Evolutionary conservation across 2,329 filamentous ascomycete genomes (phyloP).

Genomic region (Alternaria infectoria): DNA sequence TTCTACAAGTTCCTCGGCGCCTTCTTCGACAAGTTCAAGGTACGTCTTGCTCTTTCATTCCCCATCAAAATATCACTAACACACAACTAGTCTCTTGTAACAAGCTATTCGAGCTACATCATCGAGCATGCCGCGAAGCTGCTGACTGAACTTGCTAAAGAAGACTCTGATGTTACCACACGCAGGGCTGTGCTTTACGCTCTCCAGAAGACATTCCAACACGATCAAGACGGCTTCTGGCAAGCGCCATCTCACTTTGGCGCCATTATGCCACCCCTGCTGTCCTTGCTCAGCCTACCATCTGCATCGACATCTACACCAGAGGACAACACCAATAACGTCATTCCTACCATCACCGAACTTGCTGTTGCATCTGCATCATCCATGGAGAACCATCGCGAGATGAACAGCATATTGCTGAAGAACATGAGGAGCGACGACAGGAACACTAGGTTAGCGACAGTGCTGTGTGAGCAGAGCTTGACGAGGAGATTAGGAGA

Average conservation of each 20-base stretch:
- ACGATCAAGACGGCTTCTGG: constrained; percentile 97
- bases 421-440: constrained; percentile 77
- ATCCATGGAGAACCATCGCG: constrained; percentile 88
- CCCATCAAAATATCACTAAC: constrained; percentile 19
- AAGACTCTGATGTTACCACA: constrained; percentile 61
- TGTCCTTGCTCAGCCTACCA: constrained; percentile 62
- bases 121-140: constrained; percentile 75
- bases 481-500: constrained; percentile 84
- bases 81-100: constrained; percentile 75
- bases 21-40: constrained; percentile 85
- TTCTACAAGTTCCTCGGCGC: constrained; percentile 80
- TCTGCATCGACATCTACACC: constrained; percentile 18
- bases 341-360: constrained; percentile 79
- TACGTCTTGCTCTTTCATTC: constrained; percentile 30
- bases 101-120: constrained; percentile 85
- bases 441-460: constrained; percentile 75
- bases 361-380: constrained; percentile 79
- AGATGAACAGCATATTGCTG: constrained; percentile 80
- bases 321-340: constrained; percentile 52
- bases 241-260: constrained; percentile 87
- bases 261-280: constrained; percentile 71
- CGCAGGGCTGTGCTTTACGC: constrained; percentile 74
- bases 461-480: constrained; percentile 79
- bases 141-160: constrained; percentile 53
- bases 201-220: constrained; percentile 76